Base-by-base conservation (phyloP, 108 stramenopile species). In the Hondaea fermentalgiana region DNA sequence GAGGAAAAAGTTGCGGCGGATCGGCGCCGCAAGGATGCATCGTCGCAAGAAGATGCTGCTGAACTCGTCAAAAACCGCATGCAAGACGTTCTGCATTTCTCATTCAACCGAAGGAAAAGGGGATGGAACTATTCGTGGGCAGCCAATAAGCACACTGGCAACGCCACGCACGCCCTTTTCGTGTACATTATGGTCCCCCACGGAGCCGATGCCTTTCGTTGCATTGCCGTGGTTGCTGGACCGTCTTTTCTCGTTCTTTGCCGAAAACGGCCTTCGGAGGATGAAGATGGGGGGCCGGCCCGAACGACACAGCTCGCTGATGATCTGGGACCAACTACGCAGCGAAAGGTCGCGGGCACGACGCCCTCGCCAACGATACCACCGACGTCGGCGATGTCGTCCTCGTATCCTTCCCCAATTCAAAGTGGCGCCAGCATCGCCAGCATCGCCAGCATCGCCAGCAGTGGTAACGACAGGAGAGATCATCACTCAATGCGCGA, bases 171-270 rank as follows among this genome's bases (percentile, higher is more conserved):
- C n/a, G 87, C 55, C n/a, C 51, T 57, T 57, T 87, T 58, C 59
- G 57, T 87, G 57, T 87, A 87, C n/a, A 58, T 87, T 57, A 87
- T 83, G 72, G 49, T 83, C 72, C 72, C 72, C 10, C 23, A n/a
- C n/a, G 72, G 49, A 10, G 19, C 5, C 23, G 49, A 83, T 21
- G 21, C 6, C 49, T 83, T 51, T 43, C 19, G 21, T 23, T 83
- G 72, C 25, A 21, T 83, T 43, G 72, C 47, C 14, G 5, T 21
- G 49, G 44, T 83, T 5, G 49, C 49, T 8, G 44, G 47, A 21
- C 49, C 72, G 5, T 16, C 72, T 5, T 83, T 83, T 51, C 47
- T 51, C 17, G 72, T 83, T 8, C 25, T 83, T 21, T 83, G 72
- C 72, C 44, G 72, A 21, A 83, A 83, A 43, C 72, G 72, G 12